These are phyloP conservation scores for Pyrenophora tritici-repentis DNA, from an alignment of 2,329 filamentous ascomycete species.

Conservation along the genomic window DNA sequence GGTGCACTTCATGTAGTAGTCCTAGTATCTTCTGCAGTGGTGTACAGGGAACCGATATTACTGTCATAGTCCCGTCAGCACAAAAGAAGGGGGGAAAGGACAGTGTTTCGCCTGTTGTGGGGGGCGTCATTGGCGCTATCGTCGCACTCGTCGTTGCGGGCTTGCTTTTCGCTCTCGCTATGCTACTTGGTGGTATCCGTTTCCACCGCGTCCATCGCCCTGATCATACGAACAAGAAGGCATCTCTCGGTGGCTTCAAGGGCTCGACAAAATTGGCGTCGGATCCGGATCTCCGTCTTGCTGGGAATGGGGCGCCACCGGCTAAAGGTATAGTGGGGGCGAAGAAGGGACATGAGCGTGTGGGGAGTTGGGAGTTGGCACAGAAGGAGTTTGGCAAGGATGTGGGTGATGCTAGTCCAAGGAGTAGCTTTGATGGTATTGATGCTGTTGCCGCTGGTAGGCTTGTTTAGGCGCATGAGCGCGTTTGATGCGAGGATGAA, in stretches of 20 bases:
- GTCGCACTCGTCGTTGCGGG: conserved; percentile 55
- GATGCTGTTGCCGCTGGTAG: conserved; percentile 48
- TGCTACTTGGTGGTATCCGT: conserved; percentile 54
- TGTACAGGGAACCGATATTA: conserved; percentile 34
- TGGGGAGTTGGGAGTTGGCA: conserved; percentile 63
- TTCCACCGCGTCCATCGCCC: conserved; percentile 47
- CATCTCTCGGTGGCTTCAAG: conserved; percentile 60
- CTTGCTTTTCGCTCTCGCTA: conserved; percentile 49
- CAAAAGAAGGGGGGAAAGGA: background rate
- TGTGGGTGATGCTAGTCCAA: conserved; percentile 29
- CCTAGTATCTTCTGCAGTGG: conserved; percentile 57
- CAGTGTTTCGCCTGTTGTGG: conserved; percentile 51
- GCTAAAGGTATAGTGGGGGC: conserved; percentile 28
- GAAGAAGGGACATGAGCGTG: conserved; percentile 54
- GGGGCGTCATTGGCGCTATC: conserved; percentile 62
- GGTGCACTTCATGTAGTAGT: conserved; percentile 58
- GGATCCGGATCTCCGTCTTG: conserved; percentile 58
- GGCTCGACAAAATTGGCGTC: conserved; percentile 59
- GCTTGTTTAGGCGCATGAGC: conserved; percentile 55
- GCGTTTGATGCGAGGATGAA: conserved; percentile 45
- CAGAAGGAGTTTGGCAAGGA: conserved; percentile 43
- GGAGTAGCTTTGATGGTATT: conserved; percentile 54
- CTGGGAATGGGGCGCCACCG: conserved; percentile 49
- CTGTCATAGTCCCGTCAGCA: conserved; percentile 1
- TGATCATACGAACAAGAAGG: conserved; percentile 37